Conservation (phyloP, 2,329 filamentous ascomycete species). For the Karstenula rhodostoma region DNA sequence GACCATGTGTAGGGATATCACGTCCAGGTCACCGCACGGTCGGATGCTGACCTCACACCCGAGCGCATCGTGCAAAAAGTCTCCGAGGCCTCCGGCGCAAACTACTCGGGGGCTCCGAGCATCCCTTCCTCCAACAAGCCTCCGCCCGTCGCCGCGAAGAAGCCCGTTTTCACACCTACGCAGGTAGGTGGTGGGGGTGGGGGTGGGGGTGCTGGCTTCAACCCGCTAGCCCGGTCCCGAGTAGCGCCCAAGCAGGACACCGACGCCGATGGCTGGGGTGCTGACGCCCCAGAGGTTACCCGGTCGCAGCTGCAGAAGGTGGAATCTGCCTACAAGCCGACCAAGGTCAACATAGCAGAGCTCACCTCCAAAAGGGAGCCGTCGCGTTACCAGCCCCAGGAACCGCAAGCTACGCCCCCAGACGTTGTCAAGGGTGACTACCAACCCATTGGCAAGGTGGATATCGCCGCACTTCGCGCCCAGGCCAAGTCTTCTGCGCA, state of each 20-base stretch:
- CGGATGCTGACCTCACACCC: conserved; percentile 85
- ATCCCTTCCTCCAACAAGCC: conserved; percentile 64
- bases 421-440: conserved; percentile 87
- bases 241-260: conserved; percentile 64
- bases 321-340: conserved; percentile 89
- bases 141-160: conserved; percentile 78
- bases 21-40: conserved; percentile 94
- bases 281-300: conserved; percentile 89
- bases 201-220: conserved; percentile 64
- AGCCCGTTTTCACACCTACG: conserved; percentile 91
- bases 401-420: conserved; percentile 56
- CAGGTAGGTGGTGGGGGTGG: conserved; percentile 63
- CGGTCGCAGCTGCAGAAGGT: conserved; percentile 91
- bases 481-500: conserved; percentile 67
- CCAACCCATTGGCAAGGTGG: conserved; percentile 95
- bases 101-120: conserved; percentile 78
- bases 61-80: conserved; percentile 93
- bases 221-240: conserved; percentile 73
- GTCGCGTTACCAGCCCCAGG: conserved; percentile 64
- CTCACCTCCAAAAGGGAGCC: conserved; percentile 77
- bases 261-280: conserved; percentile 92
- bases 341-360: conserved; percentile 91
- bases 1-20: conserved; percentile 75
- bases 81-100: conserved; percentile 90
- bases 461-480: conserved; percentile 88